phyloP scores from a whole-genome alignment of 371 early-diverging fungal species.

The Mucor piriformis region DNA sequence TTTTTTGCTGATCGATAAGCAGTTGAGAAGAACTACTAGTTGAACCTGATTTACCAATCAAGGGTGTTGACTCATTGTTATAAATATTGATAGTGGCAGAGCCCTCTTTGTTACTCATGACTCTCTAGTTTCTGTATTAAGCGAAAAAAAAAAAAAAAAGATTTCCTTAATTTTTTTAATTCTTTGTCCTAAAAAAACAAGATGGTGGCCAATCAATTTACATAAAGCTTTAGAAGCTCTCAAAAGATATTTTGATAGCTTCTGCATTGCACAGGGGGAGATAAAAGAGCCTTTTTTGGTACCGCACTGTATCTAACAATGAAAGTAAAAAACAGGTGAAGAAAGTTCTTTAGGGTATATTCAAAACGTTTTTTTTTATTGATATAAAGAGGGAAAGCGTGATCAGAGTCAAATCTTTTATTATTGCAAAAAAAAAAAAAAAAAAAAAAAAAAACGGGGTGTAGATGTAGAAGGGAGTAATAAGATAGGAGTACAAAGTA shows the following conservation, averaged over 20 bases:
- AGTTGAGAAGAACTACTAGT: neutral
- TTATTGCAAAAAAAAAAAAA: neutral
- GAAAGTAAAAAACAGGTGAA: too few species aligned
- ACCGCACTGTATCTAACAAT: neutral
- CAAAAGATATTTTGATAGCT: too few species aligned
- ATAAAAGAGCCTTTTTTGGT: too few species aligned
- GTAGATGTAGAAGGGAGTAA: neutral
- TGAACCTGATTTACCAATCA: conserved; percentile 5
- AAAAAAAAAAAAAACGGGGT: neutral
- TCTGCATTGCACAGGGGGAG: too few species aligned
- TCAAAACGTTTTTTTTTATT: neutral
- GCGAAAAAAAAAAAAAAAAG: neutral
- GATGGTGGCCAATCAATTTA: neutral
- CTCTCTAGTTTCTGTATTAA: neutral
- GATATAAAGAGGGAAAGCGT: neutral
- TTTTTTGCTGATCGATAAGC: neutral
- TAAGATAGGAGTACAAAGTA: neutral
- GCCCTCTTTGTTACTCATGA: neutral
- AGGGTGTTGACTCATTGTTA: conserved; percentile 11
- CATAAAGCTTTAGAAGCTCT: too few species aligned
- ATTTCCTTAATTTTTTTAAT: neutral
- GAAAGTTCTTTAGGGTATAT: too few species aligned
- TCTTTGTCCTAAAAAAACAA: neutral
- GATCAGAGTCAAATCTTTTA: neutral
- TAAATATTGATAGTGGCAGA: conserved; percentile 4